phyloP scores from a whole-genome alignment of 1,284 basidiomycete species.

The Phaffia rhodozyma region DNA sequence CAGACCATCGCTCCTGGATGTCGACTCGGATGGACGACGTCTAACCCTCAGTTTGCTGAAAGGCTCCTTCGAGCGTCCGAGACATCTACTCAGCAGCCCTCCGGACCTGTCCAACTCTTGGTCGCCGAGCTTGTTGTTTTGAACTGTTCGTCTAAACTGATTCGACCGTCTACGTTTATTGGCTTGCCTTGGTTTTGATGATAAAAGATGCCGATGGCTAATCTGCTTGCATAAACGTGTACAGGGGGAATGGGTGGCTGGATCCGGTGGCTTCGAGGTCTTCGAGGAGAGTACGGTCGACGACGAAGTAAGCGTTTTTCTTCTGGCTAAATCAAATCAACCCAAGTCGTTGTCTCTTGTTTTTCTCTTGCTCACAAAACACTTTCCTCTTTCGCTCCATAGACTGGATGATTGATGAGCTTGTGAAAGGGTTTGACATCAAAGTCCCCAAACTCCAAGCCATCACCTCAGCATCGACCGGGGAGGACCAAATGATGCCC shows the following conservation, averaged over 20 bases:
- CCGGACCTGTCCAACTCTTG: slow-evolving; percentile 55
- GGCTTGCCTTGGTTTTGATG: no score
- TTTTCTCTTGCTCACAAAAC: not conserved
- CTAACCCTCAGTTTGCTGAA: slow-evolving; percentile 44
- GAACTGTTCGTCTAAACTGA: slow-evolving; percentile 35
- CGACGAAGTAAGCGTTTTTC: slow-evolving; percentile 25
- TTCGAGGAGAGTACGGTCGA: slow-evolving; percentile 27
- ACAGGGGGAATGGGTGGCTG: slow-evolving; percentile 50
- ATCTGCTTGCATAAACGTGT: no score
- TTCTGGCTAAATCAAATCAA: not conserved
- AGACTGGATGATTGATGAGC: slow-evolving; percentile 24
- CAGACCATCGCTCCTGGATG: slow-evolving; percentile 70
- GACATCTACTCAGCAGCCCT: slow-evolving; percentile 56
- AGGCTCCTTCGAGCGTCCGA: slow-evolving; percentile 63
- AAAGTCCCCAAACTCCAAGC: slow-evolving; percentile 26
- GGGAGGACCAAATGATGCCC: slow-evolving; percentile 19
- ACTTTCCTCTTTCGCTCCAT: not conserved
- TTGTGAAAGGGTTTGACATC: slow-evolving; percentile 35
- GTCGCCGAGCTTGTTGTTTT: slow-evolving; percentile 50
- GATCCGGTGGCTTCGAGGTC: slow-evolving; percentile 59
- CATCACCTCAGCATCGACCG: slow-evolving; percentile 20
- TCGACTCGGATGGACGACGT: slow-evolving; percentile 65
- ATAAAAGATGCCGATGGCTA: no score
- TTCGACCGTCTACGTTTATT: no score
- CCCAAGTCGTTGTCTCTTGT: slow-evolving; percentile 17